phyloP scores from a whole-genome alignment of 2,329 filamentous ascomycete genomes.

The Microcyclosporella mali region DNA sequence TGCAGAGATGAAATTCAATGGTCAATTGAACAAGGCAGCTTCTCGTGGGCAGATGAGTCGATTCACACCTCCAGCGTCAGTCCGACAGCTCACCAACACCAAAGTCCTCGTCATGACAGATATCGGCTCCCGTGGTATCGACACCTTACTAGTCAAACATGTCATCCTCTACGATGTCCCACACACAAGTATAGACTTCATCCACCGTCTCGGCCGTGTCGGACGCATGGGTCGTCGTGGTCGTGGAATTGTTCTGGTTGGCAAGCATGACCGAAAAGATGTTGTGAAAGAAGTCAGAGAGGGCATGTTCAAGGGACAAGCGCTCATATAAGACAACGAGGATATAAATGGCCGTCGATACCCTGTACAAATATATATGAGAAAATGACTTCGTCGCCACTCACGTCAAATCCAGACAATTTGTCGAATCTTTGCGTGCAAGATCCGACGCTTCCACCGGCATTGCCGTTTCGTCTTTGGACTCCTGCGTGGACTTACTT shows the following conservation, averaged over 20 bases:
- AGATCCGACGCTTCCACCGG: no score
- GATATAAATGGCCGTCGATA: not conserved
- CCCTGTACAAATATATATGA: constrained; percentile 1
- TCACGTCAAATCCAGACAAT: no score
- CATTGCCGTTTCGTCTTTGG: no score
- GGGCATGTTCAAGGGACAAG: constrained; percentile 51
- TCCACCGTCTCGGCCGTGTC: constrained; percentile 86
- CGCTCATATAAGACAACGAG: constrained; percentile 37
- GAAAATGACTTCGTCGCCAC: not conserved
- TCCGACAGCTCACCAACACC: constrained; percentile 61
- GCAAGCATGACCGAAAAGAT: constrained; percentile 81
- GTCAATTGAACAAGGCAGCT: not conserved
- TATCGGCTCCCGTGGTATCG: constrained; percentile 84
- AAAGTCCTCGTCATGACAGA: constrained; percentile 94
- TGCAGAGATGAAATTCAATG: not conserved
- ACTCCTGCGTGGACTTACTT: no score
- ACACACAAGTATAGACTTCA: constrained; percentile 95
- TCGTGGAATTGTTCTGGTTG: constrained; percentile 81
- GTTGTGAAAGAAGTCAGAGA: constrained; percentile 87
- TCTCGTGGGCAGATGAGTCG: not conserved
- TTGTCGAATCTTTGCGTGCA: no score
- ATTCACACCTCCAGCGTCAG: not conserved
- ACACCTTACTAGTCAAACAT: constrained; percentile 83
- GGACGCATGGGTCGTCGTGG: constrained; percentile 90
- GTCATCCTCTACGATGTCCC: constrained; percentile 97